Conservation (phyloP, 345 rosid genomes). For the Raphanus sativus region DNA sequence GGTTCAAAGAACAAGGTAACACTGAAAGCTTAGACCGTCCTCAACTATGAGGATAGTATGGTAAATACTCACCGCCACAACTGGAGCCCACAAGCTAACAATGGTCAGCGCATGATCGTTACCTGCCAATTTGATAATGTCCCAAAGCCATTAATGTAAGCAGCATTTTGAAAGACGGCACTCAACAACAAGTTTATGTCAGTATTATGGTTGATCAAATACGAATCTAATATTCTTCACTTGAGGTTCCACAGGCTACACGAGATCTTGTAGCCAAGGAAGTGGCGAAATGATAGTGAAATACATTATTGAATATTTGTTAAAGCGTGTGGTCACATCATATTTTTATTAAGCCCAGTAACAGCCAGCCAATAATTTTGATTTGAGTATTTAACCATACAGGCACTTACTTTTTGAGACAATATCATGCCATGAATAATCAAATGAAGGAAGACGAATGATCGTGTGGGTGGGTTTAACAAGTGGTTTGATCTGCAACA, state of each 20-base stretch:
- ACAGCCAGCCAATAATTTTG: not conserved
- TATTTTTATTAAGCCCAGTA: not conserved
- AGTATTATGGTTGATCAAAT: constrained; percentile 11
- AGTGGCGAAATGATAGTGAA: not conserved
- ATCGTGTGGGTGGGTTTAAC: constrained; percentile 68
- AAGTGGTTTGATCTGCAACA: constrained; percentile 84
- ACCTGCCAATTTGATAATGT: constrained; percentile 53
- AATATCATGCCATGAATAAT: constrained; percentile 93
- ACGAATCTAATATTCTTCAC: not conserved
- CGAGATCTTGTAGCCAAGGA: not conserved
- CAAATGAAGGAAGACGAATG: constrained; percentile 42
- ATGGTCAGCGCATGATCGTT: constrained; percentile 78
- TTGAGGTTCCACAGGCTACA: not conserved
- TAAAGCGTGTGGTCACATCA: not conserved
- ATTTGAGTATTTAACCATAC: not conserved
- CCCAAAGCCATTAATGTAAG: constrained; percentile 26
- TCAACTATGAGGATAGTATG: not conserved
- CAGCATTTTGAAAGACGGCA: constrained; percentile 15
- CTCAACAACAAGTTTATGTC: constrained; percentile 20
- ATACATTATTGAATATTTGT: not conserved
- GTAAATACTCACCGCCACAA: constrained; percentile 72
- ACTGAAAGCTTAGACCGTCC: not conserved
- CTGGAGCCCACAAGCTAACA: constrained; percentile 96
- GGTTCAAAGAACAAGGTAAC: constrained; percentile 19
- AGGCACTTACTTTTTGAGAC: constrained; percentile 72